Evolutionary conservation across 345 rosid genomes (phyloP).

Genomic region (Cardiospermum halicacabum): DNA sequence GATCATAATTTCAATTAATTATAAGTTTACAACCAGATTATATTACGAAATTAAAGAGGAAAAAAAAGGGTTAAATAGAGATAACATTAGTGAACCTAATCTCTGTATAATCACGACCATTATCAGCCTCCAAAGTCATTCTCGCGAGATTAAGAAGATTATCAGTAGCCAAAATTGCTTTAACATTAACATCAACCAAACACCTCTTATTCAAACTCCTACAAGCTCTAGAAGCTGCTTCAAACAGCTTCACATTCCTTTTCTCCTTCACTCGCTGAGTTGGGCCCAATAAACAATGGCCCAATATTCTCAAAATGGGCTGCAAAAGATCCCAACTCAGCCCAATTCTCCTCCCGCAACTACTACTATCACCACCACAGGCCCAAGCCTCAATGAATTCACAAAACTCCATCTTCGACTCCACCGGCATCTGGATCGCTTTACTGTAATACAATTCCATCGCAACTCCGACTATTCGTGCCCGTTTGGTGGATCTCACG

Average conservation of each 20-base stretch:
- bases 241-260: conserved; percentile 30
- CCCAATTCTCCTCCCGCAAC: conserved; percentile 34
- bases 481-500: conserved; percentile 61
- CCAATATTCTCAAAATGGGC: conserved; percentile 64
- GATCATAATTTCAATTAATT: too few species aligned
- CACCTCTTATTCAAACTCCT: conserved; percentile 54
- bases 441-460: conserved; percentile 64
- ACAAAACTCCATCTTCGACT: conserved; percentile 70
- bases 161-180: conserved; percentile 63
- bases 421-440: conserved; percentile 45
- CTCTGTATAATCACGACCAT: conserved; percentile 54
- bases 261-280: neutral
- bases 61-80: conserved; percentile 17
- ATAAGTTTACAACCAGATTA: too few species aligned
- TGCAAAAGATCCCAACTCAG: conserved; percentile 84
- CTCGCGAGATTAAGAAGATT: conserved; percentile 57
- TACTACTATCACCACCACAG: conserved; percentile 24
- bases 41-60: neutral
- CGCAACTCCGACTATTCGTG: conserved; percentile 70
- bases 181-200: conserved; percentile 60
- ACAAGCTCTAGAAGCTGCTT: conserved; percentile 45
- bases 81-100: conserved; percentile 30
- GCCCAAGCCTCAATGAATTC: conserved; percentile 66
- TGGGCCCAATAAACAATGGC: conserved; percentile 64
- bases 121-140: conserved; percentile 37